Base-by-base conservation (phyloP, 2,329 filamentous ascomycete genomes). In the Domatiomyces catenatus region DNA sequence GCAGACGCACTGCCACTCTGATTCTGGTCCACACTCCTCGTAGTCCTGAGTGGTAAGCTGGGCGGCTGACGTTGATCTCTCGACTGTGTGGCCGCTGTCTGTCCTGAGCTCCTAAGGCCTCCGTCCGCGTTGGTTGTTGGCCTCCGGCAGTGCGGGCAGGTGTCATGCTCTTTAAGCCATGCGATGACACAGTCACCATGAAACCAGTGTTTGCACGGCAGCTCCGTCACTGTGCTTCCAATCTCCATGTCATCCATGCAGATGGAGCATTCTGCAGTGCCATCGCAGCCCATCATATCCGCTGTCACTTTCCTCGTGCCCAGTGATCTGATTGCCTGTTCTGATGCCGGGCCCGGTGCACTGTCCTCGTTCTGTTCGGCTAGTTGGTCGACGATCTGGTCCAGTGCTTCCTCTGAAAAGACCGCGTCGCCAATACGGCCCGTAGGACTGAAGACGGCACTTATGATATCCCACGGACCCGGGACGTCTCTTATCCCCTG, bases 131-230 rank as follows among this genome's bases (percentile, higher is more conserved):
- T 50, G 59, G 55, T 59, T 28, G 71, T 70, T 26, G 64, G 60
- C 44, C 65, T 64, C 42, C 71, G 66, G 50, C 71, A 73, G 54
- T 73, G 71, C 3, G 90, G 90, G 60, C 90, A 96, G 0, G 89
- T 94, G 60, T 95, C 88, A 66, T 95, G 89, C 66, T 94, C 85
- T 60, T 77, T 79, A 48, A 96, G 69, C 90, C 90, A 96, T 47
- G 84, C 73, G 20, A 80, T 75, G 32, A 92, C 84, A 60, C 90
- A 96, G 22, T 77, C 72, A 52, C 82, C 81, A 62, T 95, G 90
- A 64, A 94, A 96, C 86, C 87, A 94, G 63, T 98, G 92, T 52
- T 80, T 83, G 68, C 92, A 98, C 0, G 88, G 88, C 48, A 98
- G 68, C 45, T 82, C 75, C 0, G 84, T 77, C 4, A 90, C 86